Conservation (phyloP, 129 eudicot species). For the Artemisia argyi region DNA sequence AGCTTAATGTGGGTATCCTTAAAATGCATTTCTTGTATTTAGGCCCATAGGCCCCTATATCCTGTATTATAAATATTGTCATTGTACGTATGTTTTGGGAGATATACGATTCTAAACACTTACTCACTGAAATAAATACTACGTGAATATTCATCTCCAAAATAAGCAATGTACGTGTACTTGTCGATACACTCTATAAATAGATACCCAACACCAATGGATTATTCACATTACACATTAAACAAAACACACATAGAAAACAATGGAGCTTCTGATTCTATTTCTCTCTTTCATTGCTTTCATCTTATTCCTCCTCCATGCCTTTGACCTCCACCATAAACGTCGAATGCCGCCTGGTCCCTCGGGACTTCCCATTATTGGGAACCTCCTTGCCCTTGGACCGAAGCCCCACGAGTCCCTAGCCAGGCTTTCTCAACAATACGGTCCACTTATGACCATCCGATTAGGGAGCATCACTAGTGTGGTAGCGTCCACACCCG, state of each 20-base stretch:
- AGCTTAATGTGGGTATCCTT: too few relatives aligned
- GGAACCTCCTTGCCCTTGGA: slow-evolving; percentile 41
- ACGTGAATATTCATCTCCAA: too few relatives aligned
- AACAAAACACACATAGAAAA: not conserved
- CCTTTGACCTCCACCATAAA: not conserved
- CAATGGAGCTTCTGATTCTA: slow-evolving; percentile 8
- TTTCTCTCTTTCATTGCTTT: not conserved
- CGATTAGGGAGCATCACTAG: slow-evolving; percentile 12
- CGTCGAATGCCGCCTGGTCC: slow-evolving; percentile 27
- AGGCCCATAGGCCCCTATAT: too few relatives aligned
- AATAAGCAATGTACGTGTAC: not conserved
- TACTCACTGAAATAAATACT: too few relatives aligned
- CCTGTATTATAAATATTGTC: too few relatives aligned
- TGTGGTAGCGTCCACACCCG: slow-evolving; percentile 14
- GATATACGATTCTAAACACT: too few relatives aligned
- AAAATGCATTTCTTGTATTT: too few relatives aligned
- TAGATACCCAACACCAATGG: not conserved
- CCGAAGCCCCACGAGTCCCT: slow-evolving; percentile 35
- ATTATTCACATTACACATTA: not conserved
- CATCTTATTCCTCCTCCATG: slow-evolving; percentile 16
- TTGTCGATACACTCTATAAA: not conserved
- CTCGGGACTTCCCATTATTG: slow-evolving; percentile 33
- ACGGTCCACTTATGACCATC: slow-evolving; percentile 26
- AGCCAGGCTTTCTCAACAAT: slow-evolving; percentile 30
- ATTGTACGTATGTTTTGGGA: too few relatives aligned